Evolutionary conservation across 192 early-diverging fungal genomes (phyloP).

Genomic region (Jimgerdemannia flammicorona): DNA sequence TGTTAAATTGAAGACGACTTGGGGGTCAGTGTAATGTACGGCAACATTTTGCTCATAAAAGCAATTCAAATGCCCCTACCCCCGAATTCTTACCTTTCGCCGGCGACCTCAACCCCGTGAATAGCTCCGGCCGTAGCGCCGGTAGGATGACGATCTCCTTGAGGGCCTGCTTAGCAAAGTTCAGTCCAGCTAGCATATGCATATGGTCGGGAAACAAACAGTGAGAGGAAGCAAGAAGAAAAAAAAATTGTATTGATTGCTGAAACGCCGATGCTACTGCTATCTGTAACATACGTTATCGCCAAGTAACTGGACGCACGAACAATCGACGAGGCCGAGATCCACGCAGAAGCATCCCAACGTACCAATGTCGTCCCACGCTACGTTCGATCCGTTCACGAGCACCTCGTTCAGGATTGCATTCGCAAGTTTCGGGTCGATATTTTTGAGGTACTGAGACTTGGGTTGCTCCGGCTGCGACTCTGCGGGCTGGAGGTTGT

Average conservation of each 20-base stretch:
- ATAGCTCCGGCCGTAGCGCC: slow-evolving; percentile 53
- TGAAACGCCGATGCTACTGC: too few relatives aligned
- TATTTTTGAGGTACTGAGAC: slow-evolving; percentile 24
- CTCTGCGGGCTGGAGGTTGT: slow-evolving; percentile 6
- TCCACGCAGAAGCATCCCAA: not conserved
- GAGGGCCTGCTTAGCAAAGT: slow-evolving; percentile 76
- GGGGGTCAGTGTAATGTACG: too few relatives aligned
- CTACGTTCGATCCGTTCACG: slow-evolving; percentile 48
- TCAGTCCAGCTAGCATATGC: slow-evolving; percentile 28
- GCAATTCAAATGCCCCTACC: too few relatives aligned
- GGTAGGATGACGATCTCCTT: slow-evolving; percentile 81
- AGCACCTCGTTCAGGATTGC: slow-evolving; percentile 59
- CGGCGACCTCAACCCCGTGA: slow-evolving; percentile 78
- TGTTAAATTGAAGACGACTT: too few relatives aligned
- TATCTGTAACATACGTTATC: too few relatives aligned
- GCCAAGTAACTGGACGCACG: too few relatives aligned
- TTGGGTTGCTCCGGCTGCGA: slow-evolving; percentile 22
- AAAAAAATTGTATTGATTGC: too few relatives aligned
- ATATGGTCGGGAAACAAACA: not conserved
- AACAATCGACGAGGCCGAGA: too few relatives aligned
- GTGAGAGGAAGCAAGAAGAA: not conserved
- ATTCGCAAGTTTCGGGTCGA: slow-evolving; percentile 38
- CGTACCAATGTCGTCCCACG: slow-evolving; percentile 85
- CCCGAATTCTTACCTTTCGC: slow-evolving; percentile 42
- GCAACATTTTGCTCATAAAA: too few relatives aligned